Percentiles rank a stretch among this genome's conserved stretches.
Conservation (phyloP, 1,284 basidiomycete species). For the Pseudozyma pruni region DNA sequence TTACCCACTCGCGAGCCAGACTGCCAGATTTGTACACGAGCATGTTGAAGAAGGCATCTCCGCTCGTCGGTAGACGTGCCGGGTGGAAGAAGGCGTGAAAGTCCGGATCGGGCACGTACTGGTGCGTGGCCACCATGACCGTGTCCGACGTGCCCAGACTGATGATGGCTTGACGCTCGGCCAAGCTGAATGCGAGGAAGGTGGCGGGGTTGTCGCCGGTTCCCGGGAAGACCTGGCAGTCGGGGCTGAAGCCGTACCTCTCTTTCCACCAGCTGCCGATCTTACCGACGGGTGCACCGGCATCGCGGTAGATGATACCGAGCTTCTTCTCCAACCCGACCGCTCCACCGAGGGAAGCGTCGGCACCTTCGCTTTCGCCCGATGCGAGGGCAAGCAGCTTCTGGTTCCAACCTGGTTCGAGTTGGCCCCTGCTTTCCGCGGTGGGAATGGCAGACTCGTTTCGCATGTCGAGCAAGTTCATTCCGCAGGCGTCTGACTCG, state of each 20-base stretch:
- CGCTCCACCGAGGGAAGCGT: constrained; percentile 67
- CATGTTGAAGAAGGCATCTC: constrained; percentile 69
- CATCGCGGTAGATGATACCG: constrained; percentile 78
- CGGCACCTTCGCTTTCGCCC: constrained; percentile 64
- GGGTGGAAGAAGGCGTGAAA: constrained; percentile 72
- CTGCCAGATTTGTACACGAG: constrained; percentile 70
- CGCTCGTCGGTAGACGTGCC: constrained; percentile 49
- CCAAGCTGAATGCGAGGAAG: constrained; percentile 76
- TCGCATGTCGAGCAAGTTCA: constrained; percentile 77
- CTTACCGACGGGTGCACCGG: constrained; percentile 76
- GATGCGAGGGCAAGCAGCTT: constrained; percentile 67
- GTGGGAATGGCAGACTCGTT: constrained; percentile 78
- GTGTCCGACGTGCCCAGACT: constrained; percentile 93
- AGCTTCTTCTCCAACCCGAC: constrained; percentile 78
- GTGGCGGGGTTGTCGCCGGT: constrained; percentile 93
- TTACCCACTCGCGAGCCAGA: constrained; percentile 77
- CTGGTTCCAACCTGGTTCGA: constrained; percentile 57
- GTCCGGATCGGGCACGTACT: constrained; percentile 70
- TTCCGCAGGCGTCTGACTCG: constrained; percentile 83
- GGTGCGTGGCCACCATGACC: constrained; percentile 75
- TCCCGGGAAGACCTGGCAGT: constrained; percentile 83
- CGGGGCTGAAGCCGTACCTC: constrained; percentile 80
- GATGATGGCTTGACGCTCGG: constrained; percentile 84
- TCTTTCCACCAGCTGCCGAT: constrained; percentile 79
- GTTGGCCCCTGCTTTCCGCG: constrained; percentile 62